Percentiles rank a stretch among this genome's conserved stretches.
Conservation (phyloP, 208 protist species). For the Strigomonas culicis region DNA sequence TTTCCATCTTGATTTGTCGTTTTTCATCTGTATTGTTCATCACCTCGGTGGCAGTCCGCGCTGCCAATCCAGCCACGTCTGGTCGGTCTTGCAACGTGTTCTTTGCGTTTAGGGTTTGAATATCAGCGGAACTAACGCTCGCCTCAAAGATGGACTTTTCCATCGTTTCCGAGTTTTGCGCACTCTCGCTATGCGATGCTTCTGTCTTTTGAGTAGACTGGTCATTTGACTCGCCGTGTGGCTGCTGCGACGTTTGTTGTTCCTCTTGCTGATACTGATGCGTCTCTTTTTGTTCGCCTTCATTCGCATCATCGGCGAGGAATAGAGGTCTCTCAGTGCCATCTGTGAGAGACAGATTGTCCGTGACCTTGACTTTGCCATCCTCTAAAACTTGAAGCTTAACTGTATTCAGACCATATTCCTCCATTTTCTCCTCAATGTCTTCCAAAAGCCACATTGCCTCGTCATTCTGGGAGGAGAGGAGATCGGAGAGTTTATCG, state of each 20-base stretch:
- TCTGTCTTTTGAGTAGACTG: background rate
- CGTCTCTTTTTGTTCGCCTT: background rate
- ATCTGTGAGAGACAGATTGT: conserved; percentile 52
- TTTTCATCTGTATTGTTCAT: conserved; percentile 84
- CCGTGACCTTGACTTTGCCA: conserved; percentile 47
- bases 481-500: conserved; percentile 51
- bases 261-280: background rate
- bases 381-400: conserved; percentile 63
- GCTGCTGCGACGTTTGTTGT: background rate
- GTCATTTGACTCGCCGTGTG: background rate
- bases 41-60: conserved; percentile 72
- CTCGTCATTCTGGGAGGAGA: conserved; percentile 64
- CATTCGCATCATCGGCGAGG: conserved; percentile 21
- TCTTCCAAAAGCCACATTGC: conserved; percentile 83
- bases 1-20: conserved; percentile 56
- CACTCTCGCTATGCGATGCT: background rate
- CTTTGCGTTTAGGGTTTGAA: conserved; percentile 77
- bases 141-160: conserved; percentile 27
- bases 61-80: conserved; percentile 72
- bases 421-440: conserved; percentile 84
- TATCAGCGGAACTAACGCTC: conserved; percentile 53
- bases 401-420: conserved; percentile 71
- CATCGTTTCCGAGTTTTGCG: background rate
- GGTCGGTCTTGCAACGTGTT: conserved; percentile 60
- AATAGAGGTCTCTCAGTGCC: conserved; percentile 70